Evolutionary conservation across 164 flowering plant genomes (phyloP).

Genomic region (Stephania cephalantha): DNA sequence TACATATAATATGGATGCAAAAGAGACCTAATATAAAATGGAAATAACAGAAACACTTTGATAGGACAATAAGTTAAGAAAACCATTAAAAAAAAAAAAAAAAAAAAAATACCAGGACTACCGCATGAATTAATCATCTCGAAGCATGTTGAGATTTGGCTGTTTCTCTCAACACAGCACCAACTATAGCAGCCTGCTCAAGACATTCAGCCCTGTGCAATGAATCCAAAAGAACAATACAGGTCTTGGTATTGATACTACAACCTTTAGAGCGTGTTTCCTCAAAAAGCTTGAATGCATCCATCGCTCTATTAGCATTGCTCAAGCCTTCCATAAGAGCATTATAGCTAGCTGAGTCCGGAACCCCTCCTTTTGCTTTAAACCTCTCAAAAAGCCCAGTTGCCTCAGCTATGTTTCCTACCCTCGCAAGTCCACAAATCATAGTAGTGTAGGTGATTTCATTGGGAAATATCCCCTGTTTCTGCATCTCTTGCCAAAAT

Average conservation of each 20-base stretch:
- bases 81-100: not conserved
- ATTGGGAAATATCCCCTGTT: slow-evolving; percentile 59
- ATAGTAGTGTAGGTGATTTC: slow-evolving; percentile 68
- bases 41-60: not conserved
- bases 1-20: too few species aligned
- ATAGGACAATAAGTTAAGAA: not conserved
- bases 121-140: slow-evolving; percentile 14
- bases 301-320: slow-evolving; percentile 49
- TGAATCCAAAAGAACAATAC: slow-evolving; percentile 72
- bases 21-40: too few species aligned
- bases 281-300: slow-evolving; percentile 69
- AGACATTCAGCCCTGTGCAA: slow-evolving; percentile 78
- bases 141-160: slow-evolving; percentile 83
- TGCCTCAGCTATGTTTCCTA: slow-evolving; percentile 70
- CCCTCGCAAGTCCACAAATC: slow-evolving; percentile 87
- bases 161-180: slow-evolving; percentile 73
- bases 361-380: slow-evolving; percentile 62
- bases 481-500: slow-evolving; percentile 93
- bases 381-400: slow-evolving; percentile 58
- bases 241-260: slow-evolving; percentile 56
- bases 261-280: slow-evolving; percentile 72
- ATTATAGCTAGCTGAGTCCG: slow-evolving; percentile 79
- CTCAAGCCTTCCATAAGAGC: slow-evolving; percentile 79
- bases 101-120: not conserved
- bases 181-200: slow-evolving; percentile 90